phyloP scores from a whole-genome alignment of 2,329 filamentous ascomycete genomes.

The Trichoderma koningii region DNA sequence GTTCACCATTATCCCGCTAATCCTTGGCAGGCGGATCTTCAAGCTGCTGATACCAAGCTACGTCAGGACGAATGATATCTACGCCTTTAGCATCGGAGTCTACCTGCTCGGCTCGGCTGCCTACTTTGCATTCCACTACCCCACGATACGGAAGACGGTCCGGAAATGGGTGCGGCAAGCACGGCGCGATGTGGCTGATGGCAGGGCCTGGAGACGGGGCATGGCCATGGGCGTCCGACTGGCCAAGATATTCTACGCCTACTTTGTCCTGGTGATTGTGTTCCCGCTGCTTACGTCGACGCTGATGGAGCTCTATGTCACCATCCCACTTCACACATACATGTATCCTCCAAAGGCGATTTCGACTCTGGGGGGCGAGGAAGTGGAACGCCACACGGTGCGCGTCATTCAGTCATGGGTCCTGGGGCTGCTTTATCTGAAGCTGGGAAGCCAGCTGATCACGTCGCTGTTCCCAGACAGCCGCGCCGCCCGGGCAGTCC shows the following conservation, averaged over 20 bases:
- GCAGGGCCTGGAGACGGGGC: slow-evolving; percentile 34
- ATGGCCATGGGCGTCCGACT: slow-evolving; percentile 38
- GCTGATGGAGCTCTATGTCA: slow-evolving; percentile 82
- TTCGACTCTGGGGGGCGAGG: slow-evolving; percentile 33
- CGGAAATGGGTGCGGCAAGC: slow-evolving; percentile 37
- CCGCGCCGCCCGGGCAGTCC: slow-evolving; percentile 72
- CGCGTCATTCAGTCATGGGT: slow-evolving; percentile 94
- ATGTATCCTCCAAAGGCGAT: slow-evolving; percentile 49
- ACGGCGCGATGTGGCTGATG: slow-evolving; percentile 32
- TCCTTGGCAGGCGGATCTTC: slow-evolving; percentile 81
- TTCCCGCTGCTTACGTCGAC: slow-evolving; percentile 79
- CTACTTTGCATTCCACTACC: slow-evolving; percentile 62
- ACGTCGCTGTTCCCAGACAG: slow-evolving; percentile 68
- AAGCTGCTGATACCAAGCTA: slow-evolving; percentile 69
- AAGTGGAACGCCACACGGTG: slow-evolving; percentile 63
- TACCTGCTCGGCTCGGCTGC: slow-evolving; percentile 72
- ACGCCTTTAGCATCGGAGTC: slow-evolving; percentile 89
- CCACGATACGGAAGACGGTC: slow-evolving; percentile 41
- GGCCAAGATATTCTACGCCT: slow-evolving; percentile 68
- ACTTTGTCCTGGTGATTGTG: slow-evolving; percentile 71
- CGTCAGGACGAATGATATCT: slow-evolving; percentile 86
- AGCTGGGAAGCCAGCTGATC: slow-evolving; percentile 71
- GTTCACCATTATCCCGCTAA: slow-evolving; percentile 81
- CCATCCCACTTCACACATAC: slow-evolving; percentile 84
- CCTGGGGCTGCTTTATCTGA: slow-evolving; percentile 84